phyloP scores from a whole-genome alignment of 148 eudicot species.

The Pharnaceum exiguum region DNA sequence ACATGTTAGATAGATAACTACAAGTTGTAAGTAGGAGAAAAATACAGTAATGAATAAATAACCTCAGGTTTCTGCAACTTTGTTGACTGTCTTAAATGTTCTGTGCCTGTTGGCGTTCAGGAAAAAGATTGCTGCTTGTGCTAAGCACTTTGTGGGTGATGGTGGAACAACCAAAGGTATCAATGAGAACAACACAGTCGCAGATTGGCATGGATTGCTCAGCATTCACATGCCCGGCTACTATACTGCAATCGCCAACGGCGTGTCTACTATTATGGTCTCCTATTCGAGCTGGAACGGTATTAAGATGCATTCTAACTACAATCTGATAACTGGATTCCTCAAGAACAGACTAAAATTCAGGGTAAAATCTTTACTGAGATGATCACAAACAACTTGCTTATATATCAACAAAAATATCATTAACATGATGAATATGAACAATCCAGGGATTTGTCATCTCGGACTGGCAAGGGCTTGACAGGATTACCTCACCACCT shows the following conservation, averaged over 20 bases:
- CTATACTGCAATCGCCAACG: conserved; percentile 51
- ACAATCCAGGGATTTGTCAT: conserved; percentile 76
- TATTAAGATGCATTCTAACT: conserved; percentile 72
- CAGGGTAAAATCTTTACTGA: conserved; percentile 33
- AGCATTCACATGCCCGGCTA: conserved; percentile 82
- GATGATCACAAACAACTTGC: too few species aligned
- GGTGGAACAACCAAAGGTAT: conserved; percentile 82
- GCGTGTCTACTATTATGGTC: conserved; percentile 77
- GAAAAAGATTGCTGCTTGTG: conserved; percentile 70
- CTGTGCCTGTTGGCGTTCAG: conserved; percentile 20
- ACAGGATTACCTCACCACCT: conserved; percentile 60
- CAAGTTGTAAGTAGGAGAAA: too few species aligned
- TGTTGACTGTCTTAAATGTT: background rate
- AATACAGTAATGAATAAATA: background rate
- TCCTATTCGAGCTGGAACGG: conserved; percentile 94
- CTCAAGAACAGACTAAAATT: conserved; percentile 61
- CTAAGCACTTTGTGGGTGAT: conserved; percentile 84
- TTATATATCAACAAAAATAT: too few species aligned
- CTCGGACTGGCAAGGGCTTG: conserved; percentile 72
- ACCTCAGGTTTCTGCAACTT: background rate
- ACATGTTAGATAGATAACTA: too few species aligned
- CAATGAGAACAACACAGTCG: conserved; percentile 58
- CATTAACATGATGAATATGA: background rate
- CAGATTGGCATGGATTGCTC: conserved; percentile 49
- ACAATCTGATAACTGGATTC: conserved; percentile 49